Evolutionary conservation across 768 basidiomycete species (phyloP).

Genomic region (Serendipita sp.): DNA sequence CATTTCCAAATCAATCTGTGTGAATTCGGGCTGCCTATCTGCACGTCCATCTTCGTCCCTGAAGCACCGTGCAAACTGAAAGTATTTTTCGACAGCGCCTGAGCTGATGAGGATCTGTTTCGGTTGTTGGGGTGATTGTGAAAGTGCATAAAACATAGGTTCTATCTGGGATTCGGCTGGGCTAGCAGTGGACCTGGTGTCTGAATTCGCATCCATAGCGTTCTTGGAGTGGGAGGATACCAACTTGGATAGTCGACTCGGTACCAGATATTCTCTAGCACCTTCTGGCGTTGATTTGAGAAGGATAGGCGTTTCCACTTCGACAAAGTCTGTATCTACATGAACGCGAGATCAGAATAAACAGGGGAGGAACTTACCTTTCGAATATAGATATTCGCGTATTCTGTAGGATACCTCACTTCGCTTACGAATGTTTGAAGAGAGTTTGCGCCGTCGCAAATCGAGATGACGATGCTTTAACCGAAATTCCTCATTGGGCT

Average conservation of each 20-base stretch:
- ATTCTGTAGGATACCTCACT: conserved; percentile 69
- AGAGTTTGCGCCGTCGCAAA: conserved; percentile 57
- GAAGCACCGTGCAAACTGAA: conserved; percentile 87
- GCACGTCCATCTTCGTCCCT: conserved; percentile 90
- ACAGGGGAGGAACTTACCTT: conserved; percentile 34
- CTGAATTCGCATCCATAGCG: not conserved
- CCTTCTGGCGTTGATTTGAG: conserved; percentile 89
- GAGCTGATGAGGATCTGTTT: conserved; percentile 88
- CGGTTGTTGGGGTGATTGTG: conserved; percentile 92
- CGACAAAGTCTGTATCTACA: conserved; percentile 53
- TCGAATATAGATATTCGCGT: conserved; percentile 53
- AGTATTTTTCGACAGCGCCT: conserved; percentile 79
- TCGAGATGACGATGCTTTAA: conserved; percentile 80
- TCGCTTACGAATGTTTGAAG: conserved; percentile 66
- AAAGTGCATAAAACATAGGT: conserved; percentile 65
- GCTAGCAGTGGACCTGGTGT: conserved; percentile 18
- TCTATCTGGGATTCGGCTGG: conserved; percentile 11
- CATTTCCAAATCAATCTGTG: conserved; percentile 94
- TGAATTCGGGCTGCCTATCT: conserved; percentile 94
- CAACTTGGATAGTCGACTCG: conserved; percentile 37
- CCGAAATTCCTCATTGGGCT: conserved; percentile 80
- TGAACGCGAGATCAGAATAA: conserved; percentile 8
- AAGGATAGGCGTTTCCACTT: conserved; percentile 86
- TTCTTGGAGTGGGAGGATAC: not conserved
- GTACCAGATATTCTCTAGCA: conserved; percentile 85